Base-by-base conservation (phyloP, 441 rosid genomes). In the Arabidopsis hybrid region DNA sequence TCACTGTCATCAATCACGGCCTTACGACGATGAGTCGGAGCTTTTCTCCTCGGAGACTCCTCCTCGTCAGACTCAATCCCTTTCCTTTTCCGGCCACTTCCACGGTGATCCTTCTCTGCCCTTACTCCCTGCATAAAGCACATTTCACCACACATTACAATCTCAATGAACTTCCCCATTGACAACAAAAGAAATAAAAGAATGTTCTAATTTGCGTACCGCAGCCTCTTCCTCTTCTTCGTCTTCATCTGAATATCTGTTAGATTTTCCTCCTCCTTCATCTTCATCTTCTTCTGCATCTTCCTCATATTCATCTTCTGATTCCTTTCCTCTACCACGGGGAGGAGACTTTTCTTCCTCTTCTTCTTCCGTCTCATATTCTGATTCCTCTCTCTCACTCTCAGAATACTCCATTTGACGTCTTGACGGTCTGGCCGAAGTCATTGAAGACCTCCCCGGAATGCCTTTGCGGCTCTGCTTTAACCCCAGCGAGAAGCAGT, bases 371-470 rank as follows among this genome's bases (percentile, higher is more conserved):
- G 88, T 92, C 85, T 90, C 99, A 74, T 95, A 95, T 62, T 95
- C 99, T 14, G 97, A 95, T 74, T 89, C 98, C 75, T 91, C 99
- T 83, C 87, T 87, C 56, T 95, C 99, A 77, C 98, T 92, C 63
- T 87, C 96, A 16, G 96, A 89, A 86, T 85, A 89, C 70, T 83
- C 87, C 75, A 82, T 81, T 13, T 89, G 92, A 32, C 86, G 96
- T 63, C 92, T 82, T 51, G 95, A 75, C 26, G 85, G 77, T 83
- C 91, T 92, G 38, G 71, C 85, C 61, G 82, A 62, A 35, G 71
- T 4, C 73, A 85, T 49, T 40, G 91, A 85, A 58, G 94, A 79
- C 78, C 90, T 88, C 32, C 84, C 91, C 31, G 83, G 79, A 58
- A 88, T 69, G 78, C 89, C 95, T 73, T 80, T 92, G 45, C 82